Evolutionary conservation across 306 rosid genomes (phyloP), one percentile per base, ranked within the genome.

Genomic region (Prinsepia uniflora): DNA sequence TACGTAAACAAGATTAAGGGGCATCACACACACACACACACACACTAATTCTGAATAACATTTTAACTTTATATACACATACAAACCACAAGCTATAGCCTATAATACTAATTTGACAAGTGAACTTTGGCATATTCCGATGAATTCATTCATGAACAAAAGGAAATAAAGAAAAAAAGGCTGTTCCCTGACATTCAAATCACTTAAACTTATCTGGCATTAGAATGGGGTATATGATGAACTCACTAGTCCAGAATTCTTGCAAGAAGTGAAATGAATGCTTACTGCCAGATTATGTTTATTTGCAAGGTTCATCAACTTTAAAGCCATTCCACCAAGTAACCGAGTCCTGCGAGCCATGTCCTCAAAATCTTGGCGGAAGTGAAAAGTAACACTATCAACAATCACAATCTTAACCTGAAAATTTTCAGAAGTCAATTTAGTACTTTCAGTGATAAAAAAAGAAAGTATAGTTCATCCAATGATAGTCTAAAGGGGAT

Each of bases 341-440:
- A 93, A 80, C 12, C 97, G 90, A 65, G 96, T 88, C 80, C 98
- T 85, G 68, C 81, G 94, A 69, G 92, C 92, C 87, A 88, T 84
- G 73, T 93, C 97, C 6, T 87, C 96, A 66, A 94, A 90, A 78
- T 87, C 96, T 90, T 90, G 97, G 82, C 92, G 92, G 67, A 90
- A 94, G 80, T 94, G 98, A 82, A 94, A 87, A 75, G 97, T 88
- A 68, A 94, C 92, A 82, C 97, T 94, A 75, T 94, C 98, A 76
- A 90, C 52, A 76, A 94, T 83, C 64, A 94, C 76, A 61, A 94
- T 75, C 85, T 87, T 94, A 62, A 94, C 96, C 98, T 94, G 83
- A 10, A 73, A 62, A 0, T 12, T 6, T 67, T 13, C 30, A 19
- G 57, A 49, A 49, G 72, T 22, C 39, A 57, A 53, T 44, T 44